These are phyloP conservation scores for Septoria petroselini DNA, from an alignment of 2,329 filamentous ascomycete genomes.

Conservation along the genomic window DNA sequence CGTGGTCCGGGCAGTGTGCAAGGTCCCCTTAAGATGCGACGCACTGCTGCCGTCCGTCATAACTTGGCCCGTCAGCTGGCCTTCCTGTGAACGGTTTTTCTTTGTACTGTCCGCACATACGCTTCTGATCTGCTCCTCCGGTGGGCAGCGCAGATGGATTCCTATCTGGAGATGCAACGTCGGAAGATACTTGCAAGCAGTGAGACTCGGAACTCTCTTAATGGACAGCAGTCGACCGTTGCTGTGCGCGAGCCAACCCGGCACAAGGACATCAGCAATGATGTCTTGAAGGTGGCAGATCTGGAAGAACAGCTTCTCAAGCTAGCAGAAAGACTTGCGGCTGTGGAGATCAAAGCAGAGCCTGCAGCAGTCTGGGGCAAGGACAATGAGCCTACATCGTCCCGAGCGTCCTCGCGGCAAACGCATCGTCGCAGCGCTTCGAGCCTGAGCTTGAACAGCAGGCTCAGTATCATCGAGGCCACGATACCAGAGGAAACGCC, in stretches of 20 bases:
- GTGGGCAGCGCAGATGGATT: conserved; percentile 11
- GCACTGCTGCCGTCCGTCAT: background rate
- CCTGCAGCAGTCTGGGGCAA: background rate
- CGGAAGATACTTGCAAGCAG: conserved; percentile 16
- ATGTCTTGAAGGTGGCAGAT: conserved; percentile 1
- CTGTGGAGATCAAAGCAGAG: conserved; percentile 12
- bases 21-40: background rate
- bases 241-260: conserved; percentile 19
- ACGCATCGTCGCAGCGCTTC: conserved; percentile 14
- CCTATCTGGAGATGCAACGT: conserved; percentile 18
- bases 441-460: conserved; percentile 11
- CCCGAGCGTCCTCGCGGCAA: conserved; percentile 6
- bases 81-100: background rate
- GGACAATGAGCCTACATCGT: conserved; percentile 6
- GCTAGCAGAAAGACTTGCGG: conserved; percentile 14
- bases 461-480: conserved; percentile 13
- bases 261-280: conserved; percentile 5
- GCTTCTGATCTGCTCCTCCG: background rate
- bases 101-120: background rate
- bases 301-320: conserved; percentile 17
- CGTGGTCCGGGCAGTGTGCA: background rate
- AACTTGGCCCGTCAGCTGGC: background rate
- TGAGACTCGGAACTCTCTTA: conserved; percentile 4
- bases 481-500: conserved; percentile 14
- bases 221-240: conserved; percentile 11